Base-by-base conservation (phyloP, 2,329 filamentous ascomycete species). In the Epichloe amarillans region DNA sequence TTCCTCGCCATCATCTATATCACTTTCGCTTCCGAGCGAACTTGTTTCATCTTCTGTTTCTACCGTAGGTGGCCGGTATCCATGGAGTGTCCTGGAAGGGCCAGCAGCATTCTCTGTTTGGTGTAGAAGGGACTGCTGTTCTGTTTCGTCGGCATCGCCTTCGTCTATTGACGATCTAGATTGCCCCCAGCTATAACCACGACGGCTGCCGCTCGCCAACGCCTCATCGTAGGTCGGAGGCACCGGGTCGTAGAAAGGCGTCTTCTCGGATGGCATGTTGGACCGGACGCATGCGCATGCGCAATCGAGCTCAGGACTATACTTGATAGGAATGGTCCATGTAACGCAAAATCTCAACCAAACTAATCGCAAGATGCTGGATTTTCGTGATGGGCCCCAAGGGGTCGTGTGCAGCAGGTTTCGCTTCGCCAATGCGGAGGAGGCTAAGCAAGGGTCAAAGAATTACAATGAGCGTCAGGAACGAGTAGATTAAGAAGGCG, bases 21-120 rank as follows among this genome's bases (percentile, higher is more conserved):
- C 71, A 21, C 66, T 69, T 30, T 73, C 70, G 68, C 66, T 71
- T 71, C 75, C 66, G 67, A 79, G 71, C 26, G 73, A 62, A 57
- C 73, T 73, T 53, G 74, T 75, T 55, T 90, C 84, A 54, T 82
- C 84, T 52, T 88, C 89, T 1, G 71, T 75, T 66, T 93, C 86
- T 55, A 91, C 89, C 1, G 86, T 90, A 1, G 91, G 89, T 38
- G 84, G 78, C 35, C 82, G 82, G 66, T 96, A 95, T 56, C 81
- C 81, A 49, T 61, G 56, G 38, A 71, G 70, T 53, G 73, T 71
- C 51, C 72, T 67, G 37, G 71, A 69, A 8, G 66, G 66, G 26
- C 68, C 63, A 6, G 66, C 57, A 37, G 61, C 62, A 50, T 64
- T 70, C 56, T 67, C 68, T 51, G 75, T 73, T 50, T 76, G 71